Evolutionary conservation across 2,329 filamentous ascomycete genomes (phyloP), one percentile per base, ranked within the genome.

Genomic region (Paecilomyces niveus): DNA sequence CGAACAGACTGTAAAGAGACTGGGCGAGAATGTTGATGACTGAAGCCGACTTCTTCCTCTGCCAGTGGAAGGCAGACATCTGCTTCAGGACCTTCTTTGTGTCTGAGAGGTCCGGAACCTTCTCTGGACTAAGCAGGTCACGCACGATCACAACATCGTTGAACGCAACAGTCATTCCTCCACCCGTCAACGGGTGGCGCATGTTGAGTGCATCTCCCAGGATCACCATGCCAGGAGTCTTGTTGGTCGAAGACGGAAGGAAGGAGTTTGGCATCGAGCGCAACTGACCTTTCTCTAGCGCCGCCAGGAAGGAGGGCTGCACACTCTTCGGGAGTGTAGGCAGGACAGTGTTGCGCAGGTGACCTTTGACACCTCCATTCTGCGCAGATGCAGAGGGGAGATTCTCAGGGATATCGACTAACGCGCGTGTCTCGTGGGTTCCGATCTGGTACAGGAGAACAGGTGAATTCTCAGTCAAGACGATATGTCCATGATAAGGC

Each of bases 1-100:
- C 91, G 72, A 97, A 99, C 11, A 99, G 84, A 32, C 84, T 81
- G 78, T 99, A 99, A 1, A 99, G 83, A 0, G 94, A 92, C 80
- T 94, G 90, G 1, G 94, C 93, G n/a, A 99, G 86, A 66, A 97
- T 96, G 75, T 99, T 99, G 81, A 99, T 94, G 65, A 96, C 92
- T 56, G 86, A 86, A 0, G 90, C 90, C 54, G 92, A 81, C 63
- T 81, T 79, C 79, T 97, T 97, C 68, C 94, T 85, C 65, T 81
- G 81, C 90, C 90, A 96, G 81, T 97, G 92, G 77, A 97, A 94
- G 15, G 80, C 74, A 11, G 81, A 77, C 79, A 97, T 85, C 65
- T 89, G 89, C 55, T 77, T 75, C 57, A 87, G 76, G 5, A 99
- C 85, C 45, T 83, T 81, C 1, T 74, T 72, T 2, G 84, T 83